Evolutionary conservation across 805 yeast species (phyloP), one percentile per base, ranked within the genome.

Genomic region (Metschnikowia similis): DNA sequence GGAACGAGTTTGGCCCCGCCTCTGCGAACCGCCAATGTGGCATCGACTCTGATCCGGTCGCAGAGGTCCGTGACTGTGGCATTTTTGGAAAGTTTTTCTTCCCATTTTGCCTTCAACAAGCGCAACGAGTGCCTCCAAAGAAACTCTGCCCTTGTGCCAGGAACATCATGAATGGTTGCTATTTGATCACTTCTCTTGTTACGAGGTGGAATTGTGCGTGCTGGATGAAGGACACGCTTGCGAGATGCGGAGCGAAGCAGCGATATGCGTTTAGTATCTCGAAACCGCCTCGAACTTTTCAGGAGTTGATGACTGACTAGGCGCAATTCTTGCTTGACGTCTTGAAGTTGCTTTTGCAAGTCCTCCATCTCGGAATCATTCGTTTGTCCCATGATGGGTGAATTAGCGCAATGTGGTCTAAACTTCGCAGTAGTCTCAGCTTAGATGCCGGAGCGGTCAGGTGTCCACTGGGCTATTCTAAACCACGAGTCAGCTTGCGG

Each of bases 41-140:
- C 64, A 30, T 65, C 61, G 14, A 66, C 59, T 1, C 71, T 58
- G 3, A 75, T 56, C 36, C 83, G 66, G 56, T 82, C 85, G 48
- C 75, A 72, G 50, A 64, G 61, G 45, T 74, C 80, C 39, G 74
- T 68, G 45, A 67, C 66, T 6, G 61, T 59, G 50, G 67, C 66
- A 48, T 75, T 70, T 48, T 51, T 56, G 13, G 59, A 47, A 14
- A 66, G 64, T 58, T 48, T 31, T 11, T 29, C 16, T 8, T 41
- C 29, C 48, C 48, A 60, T 45, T 13, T 64, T 26, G n/a, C 37
- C 16, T n/a, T 31, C 17, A 11, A 9, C 29, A 21, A n/a, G 10
- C 30, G 45, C 28, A 41, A 34, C 1, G 30, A 29, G n/a, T 14
- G 14, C 14, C 21, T 9, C 45, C 35, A 41, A 10, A 32, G 13